Base-by-base conservation (phyloP, 257 asterid genomes). In the Nemophila menziesii region DNA sequence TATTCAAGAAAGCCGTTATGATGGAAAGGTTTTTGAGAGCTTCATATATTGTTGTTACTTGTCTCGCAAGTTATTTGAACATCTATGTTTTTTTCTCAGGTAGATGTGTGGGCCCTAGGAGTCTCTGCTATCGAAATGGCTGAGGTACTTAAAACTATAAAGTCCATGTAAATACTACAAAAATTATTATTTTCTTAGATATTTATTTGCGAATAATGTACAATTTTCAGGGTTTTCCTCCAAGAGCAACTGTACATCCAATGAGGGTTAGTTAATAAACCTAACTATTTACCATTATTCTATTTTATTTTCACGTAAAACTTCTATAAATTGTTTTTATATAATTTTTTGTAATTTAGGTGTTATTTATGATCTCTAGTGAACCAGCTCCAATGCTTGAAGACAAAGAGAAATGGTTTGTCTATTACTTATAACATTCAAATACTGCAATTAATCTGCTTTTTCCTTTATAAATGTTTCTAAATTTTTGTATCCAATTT, bases 41-140 rank as follows among this genome's bases (percentile, higher is more conserved):
- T 39, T 33, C 20, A 2, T 33, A 18, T 34, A 44, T 37, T 9
- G 16, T 3, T 16, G 1, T 26, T 12, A 4, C 20, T 17, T 43
- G 47, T 20, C 60, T 41, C 12, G 21, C 20, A 15, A 29, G 22
- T 51, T 52, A 62, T 46, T 22, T 22, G 20, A 33, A 39, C 22
- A 18, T 29, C 14, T 26, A 21, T 26, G 16, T 22, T 26, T 22
- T 29, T 48, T 54, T 52, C 44, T 54, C 78, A 89, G 98, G 98
- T 90, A 52, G 98, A 90, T 71, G 98, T 90, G 66, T 90, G 98
- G 98, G 98, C 98, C 56, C 94, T 90, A 60, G 98, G 98, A 67
- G 95, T 90, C 54, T 78, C 98, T 55, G 98, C 96, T 33, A 90
- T 90, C 46, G 98, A 90, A 84, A 90, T 90, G 98, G 98, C 98